phyloP scores from a whole-genome alignment of 2,329 filamentous ascomycete species.

The Epichloe glyceriae region DNA sequence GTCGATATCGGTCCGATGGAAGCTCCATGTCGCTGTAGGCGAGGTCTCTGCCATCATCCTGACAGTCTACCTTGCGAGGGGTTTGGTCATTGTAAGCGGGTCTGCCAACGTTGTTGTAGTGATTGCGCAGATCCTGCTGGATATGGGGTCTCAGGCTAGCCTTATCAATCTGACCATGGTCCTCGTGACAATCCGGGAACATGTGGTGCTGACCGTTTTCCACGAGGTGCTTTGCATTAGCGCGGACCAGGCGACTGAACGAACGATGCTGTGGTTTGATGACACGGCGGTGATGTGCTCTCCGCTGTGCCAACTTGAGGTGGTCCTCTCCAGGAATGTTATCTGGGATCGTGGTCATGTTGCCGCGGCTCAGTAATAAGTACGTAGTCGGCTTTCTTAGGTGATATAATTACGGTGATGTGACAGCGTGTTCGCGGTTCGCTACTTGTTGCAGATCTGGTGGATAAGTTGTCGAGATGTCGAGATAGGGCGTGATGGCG shows the following conservation, averaged over 20 bases:
- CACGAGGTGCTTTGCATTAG: conserved; percentile 18
- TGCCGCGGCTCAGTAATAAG: not conserved
- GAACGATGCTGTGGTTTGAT: conserved; percentile 4
- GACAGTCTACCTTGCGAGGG: conserved; percentile 6
- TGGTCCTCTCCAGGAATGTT: not conserved
- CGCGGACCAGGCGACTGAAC: conserved; percentile 17
- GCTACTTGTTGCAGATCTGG: too few relatives aligned
- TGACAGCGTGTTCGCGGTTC: not conserved
- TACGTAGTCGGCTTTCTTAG: not conserved
- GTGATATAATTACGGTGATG: not conserved
- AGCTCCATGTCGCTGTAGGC: conserved; percentile 23
- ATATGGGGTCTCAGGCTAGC: conserved; percentile 7
- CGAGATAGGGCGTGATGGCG: not conserved
- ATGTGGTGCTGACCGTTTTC: conserved; percentile 7
- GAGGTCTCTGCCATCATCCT: conserved; percentile 22
- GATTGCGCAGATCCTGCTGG: conserved; percentile 5
- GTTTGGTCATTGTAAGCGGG: not conserved
- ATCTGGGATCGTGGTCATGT: not conserved
- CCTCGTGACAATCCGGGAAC: conserved; percentile 4
- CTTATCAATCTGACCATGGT: conserved; percentile 11
- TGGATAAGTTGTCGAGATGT: not conserved
- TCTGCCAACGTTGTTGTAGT: conserved; percentile 1
- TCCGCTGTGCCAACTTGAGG: not conserved
- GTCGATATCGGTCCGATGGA: conserved; percentile 22
- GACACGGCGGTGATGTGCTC: conserved; percentile 1